phyloP scores from a whole-genome alignment of 306 rosid genomes.

The Vigna unguiculata region DNA sequence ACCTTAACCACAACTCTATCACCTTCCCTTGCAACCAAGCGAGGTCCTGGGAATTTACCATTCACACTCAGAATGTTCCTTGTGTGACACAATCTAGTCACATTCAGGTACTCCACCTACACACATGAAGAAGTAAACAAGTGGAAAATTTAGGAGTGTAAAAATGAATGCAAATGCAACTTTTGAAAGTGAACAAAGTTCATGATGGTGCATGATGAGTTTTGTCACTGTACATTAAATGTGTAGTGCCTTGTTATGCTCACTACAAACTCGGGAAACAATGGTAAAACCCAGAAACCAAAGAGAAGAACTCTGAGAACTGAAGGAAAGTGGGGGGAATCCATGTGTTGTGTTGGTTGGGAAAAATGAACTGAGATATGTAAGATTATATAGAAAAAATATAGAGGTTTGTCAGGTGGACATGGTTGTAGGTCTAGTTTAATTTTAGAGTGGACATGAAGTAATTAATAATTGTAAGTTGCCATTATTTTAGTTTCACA shows the following conservation, averaged over 20 bases:
- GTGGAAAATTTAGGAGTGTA: background rate
- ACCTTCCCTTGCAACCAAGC: conserved; percentile 79
- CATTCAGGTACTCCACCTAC: conserved; percentile 67
- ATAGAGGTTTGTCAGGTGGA: conserved; percentile 28
- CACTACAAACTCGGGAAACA: conserved; percentile 57
- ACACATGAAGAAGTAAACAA: background rate
- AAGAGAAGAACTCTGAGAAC: conserved; percentile 47
- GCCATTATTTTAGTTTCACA: conserved; percentile 37
- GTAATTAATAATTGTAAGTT: conserved; percentile 57
- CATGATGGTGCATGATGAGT: conserved; percentile 3
- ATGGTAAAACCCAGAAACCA: conserved; percentile 41
- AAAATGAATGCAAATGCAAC: background rate
- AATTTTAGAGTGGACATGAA: conserved; percentile 82
- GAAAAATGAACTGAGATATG: conserved; percentile 1
- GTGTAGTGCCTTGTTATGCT: conserved; percentile 77
- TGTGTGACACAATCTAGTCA: conserved; percentile 77
- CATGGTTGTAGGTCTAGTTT: conserved; percentile 69
- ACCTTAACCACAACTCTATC: conserved; percentile 72
- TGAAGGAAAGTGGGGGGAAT: conserved; percentile 32
- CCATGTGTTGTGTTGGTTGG: conserved; percentile 46
- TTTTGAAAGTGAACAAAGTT: background rate
- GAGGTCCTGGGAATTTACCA: conserved; percentile 77
- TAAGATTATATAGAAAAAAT: background rate
- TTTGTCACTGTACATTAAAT: conserved; percentile 63
- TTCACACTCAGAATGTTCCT: conserved; percentile 75